Percentiles rank a stretch among this genome's conserved stretches.
Evolutionary conservation across 805 yeast species (phyloP).

Genomic region (Candida broadrunensis): DNA sequence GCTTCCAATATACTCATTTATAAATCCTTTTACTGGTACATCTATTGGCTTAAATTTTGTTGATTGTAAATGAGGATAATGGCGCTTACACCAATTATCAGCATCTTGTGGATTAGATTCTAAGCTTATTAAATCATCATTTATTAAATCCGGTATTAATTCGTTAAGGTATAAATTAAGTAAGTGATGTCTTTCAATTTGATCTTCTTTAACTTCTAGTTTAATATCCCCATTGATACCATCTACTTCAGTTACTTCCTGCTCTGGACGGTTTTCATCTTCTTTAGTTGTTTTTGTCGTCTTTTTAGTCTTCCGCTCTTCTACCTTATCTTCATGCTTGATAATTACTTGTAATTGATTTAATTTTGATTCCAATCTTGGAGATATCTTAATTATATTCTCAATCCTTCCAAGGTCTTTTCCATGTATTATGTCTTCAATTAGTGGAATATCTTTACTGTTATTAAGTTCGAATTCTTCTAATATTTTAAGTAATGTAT

Average conservation of each 20-base stretch:
- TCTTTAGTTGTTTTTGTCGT: too few relatives aligned
- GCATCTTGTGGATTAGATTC: conserved; percentile 40
- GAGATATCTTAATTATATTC: conserved; percentile 19
- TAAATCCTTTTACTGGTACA: conserved; percentile 2
- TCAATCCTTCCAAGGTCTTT: conserved; percentile 16
- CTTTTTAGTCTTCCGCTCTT: too few relatives aligned
- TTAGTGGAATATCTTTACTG: background rate
- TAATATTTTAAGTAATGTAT: conserved; percentile 31
- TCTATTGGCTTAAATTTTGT: conserved; percentile 33
- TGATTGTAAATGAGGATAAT: conserved; percentile 30
- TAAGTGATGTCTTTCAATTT: conserved; percentile 17
- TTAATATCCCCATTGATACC: too few relatives aligned
- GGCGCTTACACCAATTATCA: conserved; percentile 37
- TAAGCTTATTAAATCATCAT: conserved; percentile 32
- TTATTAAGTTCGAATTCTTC: conserved; percentile 3
- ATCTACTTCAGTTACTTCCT: too few relatives aligned
- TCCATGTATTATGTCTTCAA: conserved; percentile 2
- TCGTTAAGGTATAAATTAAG: conserved; percentile 32
- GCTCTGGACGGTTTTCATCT: background rate
- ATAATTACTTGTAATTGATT: conserved; percentile 14
- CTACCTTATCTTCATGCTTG: too few relatives aligned
- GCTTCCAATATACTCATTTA: conserved; percentile 6
- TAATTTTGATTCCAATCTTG: conserved; percentile 15
- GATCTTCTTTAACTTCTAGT: too few relatives aligned
- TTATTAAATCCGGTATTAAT: conserved; percentile 31